phyloP scores from a whole-genome alignment of 1,139 yeast genomes.

The Suhomyces atakaporum region DNA sequence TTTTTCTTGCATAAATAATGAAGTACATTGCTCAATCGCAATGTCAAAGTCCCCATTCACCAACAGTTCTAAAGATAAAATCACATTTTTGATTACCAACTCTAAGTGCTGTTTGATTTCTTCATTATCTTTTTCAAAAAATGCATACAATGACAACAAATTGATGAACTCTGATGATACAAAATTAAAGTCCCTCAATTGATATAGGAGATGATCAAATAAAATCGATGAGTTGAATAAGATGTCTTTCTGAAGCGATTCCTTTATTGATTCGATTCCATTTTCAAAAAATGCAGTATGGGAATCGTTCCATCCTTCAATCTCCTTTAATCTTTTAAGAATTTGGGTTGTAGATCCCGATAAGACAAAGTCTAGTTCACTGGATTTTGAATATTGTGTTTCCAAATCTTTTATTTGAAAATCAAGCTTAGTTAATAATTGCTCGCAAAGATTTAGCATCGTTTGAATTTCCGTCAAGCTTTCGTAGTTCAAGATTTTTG shows the following conservation, averaged over 20 bases:
- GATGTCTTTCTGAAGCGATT: constrained; percentile 53
- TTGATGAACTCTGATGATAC: constrained; percentile 20
- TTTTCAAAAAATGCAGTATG: constrained; percentile 46
- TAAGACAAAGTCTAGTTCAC: constrained; percentile 54
- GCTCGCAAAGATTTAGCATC: constrained; percentile 26
- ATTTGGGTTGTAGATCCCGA: constrained; percentile 45
- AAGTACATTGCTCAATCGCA: constrained; percentile 32
- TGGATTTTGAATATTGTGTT: constrained; percentile 45
- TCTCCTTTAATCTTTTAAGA: constrained; percentile 46
- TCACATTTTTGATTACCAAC: constrained; percentile 6
- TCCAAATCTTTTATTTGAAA: constrained; percentile 55
- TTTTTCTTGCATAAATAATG: constrained; percentile 33
- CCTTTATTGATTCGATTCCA: constrained; percentile 43
- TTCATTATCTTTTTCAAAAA: constrained; percentile 3
- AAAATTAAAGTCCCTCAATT: constrained; percentile 27
- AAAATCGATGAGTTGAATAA: constrained; percentile 56
- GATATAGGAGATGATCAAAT: constrained; percentile 40
- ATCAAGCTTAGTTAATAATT: constrained; percentile 27
- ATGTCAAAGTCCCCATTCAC: constrained; percentile 43
- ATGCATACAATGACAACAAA: constrained; percentile 7
- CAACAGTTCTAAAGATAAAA: constrained; percentile 25
- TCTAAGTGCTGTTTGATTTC: constrained; percentile 5
- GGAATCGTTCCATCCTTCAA: constrained; percentile 55
- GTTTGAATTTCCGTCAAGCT: constrained; percentile 3
- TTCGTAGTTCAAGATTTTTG: constrained; percentile 3